Conservation (phyloP, 495 filamentous ascomycete genomes). For the Glonium stellatum region DNA sequence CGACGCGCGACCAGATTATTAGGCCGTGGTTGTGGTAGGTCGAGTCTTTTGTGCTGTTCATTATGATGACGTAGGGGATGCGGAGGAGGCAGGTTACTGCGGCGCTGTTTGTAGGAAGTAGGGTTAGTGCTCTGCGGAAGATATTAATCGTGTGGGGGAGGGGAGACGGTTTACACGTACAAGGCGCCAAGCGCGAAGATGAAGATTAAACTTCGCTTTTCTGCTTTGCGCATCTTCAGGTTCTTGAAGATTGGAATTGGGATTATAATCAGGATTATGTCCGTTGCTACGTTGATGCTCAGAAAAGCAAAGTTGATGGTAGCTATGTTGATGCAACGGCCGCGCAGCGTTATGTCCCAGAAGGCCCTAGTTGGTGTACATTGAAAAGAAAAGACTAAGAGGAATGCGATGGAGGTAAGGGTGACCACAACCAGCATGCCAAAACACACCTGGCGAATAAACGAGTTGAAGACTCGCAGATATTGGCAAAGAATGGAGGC, state of each 20-base stretch:
- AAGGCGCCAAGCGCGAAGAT: background rate
- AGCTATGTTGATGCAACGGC: background rate
- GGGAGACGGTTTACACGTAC: background rate
- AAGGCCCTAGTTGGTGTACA: background rate
- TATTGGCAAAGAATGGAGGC: slow-evolving; percentile 1
- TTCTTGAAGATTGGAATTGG: slow-evolving; percentile 1
- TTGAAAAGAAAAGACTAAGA: background rate
- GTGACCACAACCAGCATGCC: background rate
- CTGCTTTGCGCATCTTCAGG: background rate
- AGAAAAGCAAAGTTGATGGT: background rate
- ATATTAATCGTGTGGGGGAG: too few relatives aligned
- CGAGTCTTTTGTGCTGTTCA: background rate
- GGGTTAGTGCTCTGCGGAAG: too few relatives aligned
- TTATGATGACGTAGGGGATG: background rate
- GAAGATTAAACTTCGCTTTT: background rate
- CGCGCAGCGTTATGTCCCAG: background rate
- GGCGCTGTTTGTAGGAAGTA: background rate
- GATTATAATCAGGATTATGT: background rate
- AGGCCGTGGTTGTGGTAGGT: background rate
- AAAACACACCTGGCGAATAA: background rate
- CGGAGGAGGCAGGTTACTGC: background rate
- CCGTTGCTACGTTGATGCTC: background rate
- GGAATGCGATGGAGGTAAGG: background rate
- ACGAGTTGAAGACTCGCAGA: background rate
- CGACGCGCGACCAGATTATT: background rate